These are phyloP conservation scores for Ustanciosporium gigantosporum DNA, from an alignment of 1,284 basidiomycete species.

Conservation along the genomic window DNA sequence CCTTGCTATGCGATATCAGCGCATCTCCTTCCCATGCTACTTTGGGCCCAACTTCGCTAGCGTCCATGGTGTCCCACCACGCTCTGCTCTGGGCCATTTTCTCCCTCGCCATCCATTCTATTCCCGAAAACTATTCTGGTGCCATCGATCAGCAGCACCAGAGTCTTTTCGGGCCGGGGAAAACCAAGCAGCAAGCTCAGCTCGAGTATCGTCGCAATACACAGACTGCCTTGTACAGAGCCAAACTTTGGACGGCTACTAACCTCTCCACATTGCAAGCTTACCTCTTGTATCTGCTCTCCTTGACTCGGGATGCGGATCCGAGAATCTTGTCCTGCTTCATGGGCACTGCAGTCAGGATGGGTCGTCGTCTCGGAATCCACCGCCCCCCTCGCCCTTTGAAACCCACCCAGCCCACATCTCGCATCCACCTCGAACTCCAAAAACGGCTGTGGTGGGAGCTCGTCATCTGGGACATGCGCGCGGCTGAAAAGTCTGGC, in stretches of 20 bases:
- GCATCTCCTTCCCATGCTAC: not conserved
- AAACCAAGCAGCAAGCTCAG: not conserved
- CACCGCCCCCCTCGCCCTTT: not conserved
- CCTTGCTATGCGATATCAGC: conserved; percentile 8
- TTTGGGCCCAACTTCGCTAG: no score
- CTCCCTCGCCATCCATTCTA: not conserved
- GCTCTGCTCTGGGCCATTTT: conserved; percentile 8
- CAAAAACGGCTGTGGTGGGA: conserved; percentile 12
- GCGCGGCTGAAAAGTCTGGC: conserved; percentile 11
- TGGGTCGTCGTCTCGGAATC: conserved; percentile 1
- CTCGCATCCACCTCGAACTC: no score
- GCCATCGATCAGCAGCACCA: not conserved
- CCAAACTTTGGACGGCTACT: conserved; percentile 2
- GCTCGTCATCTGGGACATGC: conserved; percentile 5
- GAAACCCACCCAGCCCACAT: not conserved
- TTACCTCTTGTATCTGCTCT: conserved; percentile 10
- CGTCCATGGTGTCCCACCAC: conserved; percentile 1
- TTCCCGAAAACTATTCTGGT: no score
- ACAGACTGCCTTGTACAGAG: conserved; percentile 7
- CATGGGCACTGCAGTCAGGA: conserved; percentile 1
- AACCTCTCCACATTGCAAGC: conserved; percentile 3
- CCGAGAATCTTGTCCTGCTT: conserved; percentile 4
- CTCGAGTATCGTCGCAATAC: conserved; percentile 2
- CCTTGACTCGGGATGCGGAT: conserved; percentile 4
- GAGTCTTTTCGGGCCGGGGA: conserved; percentile 3